phyloP scores from a whole-genome alignment of 225 moss, liverwort and hornwort species.

The Ulota crispa region DNA sequence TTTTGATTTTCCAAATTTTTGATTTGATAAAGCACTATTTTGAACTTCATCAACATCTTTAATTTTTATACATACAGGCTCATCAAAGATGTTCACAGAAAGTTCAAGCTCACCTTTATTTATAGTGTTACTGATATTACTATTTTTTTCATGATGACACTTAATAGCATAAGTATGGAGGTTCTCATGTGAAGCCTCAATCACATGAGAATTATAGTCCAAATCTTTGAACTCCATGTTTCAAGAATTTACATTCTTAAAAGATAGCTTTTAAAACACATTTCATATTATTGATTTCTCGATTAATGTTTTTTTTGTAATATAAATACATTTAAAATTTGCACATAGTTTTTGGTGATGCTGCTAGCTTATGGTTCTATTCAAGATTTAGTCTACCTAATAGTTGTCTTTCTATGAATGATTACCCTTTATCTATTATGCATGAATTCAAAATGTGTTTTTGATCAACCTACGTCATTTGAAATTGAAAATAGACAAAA shows the following conservation, averaged over 20 bases:
- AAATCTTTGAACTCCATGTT: background rate
- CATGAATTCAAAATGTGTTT: accelerated
- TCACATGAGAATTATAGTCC: background rate
- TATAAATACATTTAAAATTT: background rate
- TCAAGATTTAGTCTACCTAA: accelerated
- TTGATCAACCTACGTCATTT: background rate
- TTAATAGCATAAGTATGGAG: background rate
- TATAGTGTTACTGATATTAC: background rate
- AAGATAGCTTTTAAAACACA: too few relatives aligned
- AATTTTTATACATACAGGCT: background rate
- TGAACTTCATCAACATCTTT: background rate
- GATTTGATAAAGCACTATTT: background rate
- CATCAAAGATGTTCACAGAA: conserved; percentile 35
- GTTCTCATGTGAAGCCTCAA: background rate
- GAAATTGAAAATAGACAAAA: background rate
- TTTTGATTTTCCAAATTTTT: background rate
- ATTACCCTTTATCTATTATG: background rate
- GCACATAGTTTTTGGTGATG: background rate
- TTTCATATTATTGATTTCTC: background rate
- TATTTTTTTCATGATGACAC: background rate
- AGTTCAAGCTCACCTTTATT: conserved; percentile 11
- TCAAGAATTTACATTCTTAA: background rate
- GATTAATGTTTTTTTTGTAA: background rate
- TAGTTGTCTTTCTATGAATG: too few relatives aligned
- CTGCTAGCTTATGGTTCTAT: background rate